Evolutionary conservation across 148 eudicot genomes (phyloP).

Genomic region (Linanthus parryae): DNA sequence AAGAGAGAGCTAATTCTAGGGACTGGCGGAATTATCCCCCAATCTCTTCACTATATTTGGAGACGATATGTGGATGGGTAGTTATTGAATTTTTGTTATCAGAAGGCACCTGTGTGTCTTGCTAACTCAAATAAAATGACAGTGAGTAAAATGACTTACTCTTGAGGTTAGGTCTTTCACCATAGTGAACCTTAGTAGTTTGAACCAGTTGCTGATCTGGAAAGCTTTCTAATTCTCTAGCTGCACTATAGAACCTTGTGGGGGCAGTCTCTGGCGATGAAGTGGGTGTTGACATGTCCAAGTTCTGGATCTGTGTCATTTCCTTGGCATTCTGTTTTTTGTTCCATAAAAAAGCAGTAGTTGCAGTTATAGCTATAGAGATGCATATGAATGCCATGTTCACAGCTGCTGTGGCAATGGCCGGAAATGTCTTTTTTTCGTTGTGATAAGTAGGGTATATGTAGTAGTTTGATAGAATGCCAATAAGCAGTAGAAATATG

Average conservation of each 20-base stretch:
- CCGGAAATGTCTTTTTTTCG: slow-evolving; percentile 33
- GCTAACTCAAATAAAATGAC: no score
- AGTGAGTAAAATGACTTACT: no score
- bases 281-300: slow-evolving; percentile 43
- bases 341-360: slow-evolving; percentile 52
- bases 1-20: no score
- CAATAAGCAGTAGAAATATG: slow-evolving; percentile 39
- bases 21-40: no score
- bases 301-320: slow-evolving; percentile 32
- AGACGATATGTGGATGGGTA: no score
- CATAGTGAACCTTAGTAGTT: slow-evolving; percentile 45
- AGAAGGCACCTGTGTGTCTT: no score
- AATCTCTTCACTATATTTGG: no score
- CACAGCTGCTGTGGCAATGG: slow-evolving; percentile 20
- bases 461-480: slow-evolving; percentile 37
- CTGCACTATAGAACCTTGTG: slow-evolving; percentile 36
- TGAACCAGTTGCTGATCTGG: slow-evolving; percentile 42
- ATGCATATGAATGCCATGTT: slow-evolving; percentile 39
- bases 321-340: slow-evolving; percentile 42
- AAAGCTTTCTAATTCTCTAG: slow-evolving; percentile 75
- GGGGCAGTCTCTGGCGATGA: slow-evolving; percentile 26
- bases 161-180: slow-evolving; percentile 68
- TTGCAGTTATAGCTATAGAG: slow-evolving; percentile 33
- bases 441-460: slow-evolving; percentile 67
- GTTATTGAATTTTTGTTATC: no score